Percentiles rank a stretch among this genome's conserved stretches.
Conservation (phyloP, 2,329 filamentous ascomycete genomes). For the Helotiales sp. region DNA sequence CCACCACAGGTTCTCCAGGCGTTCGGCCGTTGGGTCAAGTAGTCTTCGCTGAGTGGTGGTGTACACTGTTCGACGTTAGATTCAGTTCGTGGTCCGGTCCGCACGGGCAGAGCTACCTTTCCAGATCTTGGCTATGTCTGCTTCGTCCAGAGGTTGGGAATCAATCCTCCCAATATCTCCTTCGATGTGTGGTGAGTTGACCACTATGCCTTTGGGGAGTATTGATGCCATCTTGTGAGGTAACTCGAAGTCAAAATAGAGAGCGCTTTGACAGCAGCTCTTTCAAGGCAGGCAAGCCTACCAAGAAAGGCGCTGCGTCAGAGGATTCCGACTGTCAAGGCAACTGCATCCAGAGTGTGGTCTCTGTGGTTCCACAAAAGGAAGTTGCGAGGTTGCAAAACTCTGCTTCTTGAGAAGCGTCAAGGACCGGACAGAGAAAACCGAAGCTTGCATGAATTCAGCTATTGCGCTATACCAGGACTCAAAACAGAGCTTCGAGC, state of each 20-base stretch:
- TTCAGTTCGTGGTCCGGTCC: conserved; percentile 8
- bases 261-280: conserved; percentile 29
- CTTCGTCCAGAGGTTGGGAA: conserved; percentile 41
- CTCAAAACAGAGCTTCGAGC: background rate
- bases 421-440: background rate
- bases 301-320: conserved; percentile 34
- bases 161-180: conserved; percentile 53
- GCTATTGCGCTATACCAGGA: background rate
- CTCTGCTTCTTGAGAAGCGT: background rate
- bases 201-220: conserved; percentile 58
- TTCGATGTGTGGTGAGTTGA: conserved; percentile 53
- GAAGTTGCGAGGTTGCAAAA: background rate
- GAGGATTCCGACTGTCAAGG: conserved; percentile 10
- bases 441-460: background rate
- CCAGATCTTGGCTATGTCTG: conserved; percentile 57
- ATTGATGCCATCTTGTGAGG: conserved; percentile 40
- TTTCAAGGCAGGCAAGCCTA: conserved; percentile 34
- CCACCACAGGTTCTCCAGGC: conserved; percentile 67
- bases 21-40: conserved; percentile 60
- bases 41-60: conserved; percentile 59
- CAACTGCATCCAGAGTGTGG: conserved; percentile 19
- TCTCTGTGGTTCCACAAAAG: background rate
- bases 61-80: conserved; percentile 48
- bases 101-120: conserved; percentile 44
- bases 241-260: conserved; percentile 11